Percentiles rank a stretch among this genome's conserved stretches.
Conservation (phyloP, 2,329 filamentous ascomycete genomes). For the Colletotrichum simmondsii region DNA sequence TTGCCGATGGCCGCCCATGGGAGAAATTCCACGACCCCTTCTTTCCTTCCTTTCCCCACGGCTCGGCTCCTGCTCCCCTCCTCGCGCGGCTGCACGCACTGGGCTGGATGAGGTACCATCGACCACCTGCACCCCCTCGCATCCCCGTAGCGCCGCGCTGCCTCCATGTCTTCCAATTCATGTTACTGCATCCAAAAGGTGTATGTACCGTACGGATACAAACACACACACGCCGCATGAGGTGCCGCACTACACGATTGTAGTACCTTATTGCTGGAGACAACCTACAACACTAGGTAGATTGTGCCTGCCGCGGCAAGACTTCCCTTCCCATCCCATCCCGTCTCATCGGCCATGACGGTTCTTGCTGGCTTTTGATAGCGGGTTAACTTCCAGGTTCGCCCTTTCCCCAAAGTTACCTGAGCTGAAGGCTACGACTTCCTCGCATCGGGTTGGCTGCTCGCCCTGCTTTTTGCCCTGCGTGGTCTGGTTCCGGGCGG, state of each 20-base stretch:
- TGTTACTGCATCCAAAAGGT: slow-evolving; percentile 29
- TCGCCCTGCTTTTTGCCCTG: slow-evolving; percentile 16
- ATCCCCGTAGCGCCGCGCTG: slow-evolving; percentile 21
- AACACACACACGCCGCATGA: not conserved
- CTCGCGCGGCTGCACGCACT: slow-evolving; percentile 17
- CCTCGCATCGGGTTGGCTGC: slow-evolving; percentile 15
- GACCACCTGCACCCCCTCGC: slow-evolving; percentile 8
- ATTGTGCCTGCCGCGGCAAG: slow-evolving; percentile 22
- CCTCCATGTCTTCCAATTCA: slow-evolving; percentile 17
- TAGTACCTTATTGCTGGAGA: not conserved
- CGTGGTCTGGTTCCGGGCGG: slow-evolving; percentile 8
- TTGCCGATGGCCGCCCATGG: slow-evolving; percentile 1
- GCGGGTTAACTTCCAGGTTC: not conserved
- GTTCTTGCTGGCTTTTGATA: not conserved
- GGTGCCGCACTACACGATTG: not conserved
- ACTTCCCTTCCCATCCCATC: not conserved
- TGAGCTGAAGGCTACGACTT: slow-evolving; percentile 3
- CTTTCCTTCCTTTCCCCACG: slow-evolving; percentile 33
- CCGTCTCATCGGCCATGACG: not conserved
- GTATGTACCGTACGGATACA: not conserved
- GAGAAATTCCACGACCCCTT: slow-evolving; percentile 33
- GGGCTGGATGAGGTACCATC: slow-evolving; percentile 15
- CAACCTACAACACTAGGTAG: not conserved
- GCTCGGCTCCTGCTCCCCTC: slow-evolving; percentile 29
- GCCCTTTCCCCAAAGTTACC: slow-evolving; percentile 5